Percentiles rank a stretch among this genome's conserved stretches.
phyloP scores from a whole-genome alignment of 768 basidiomycete genomes.

The Brasilioporus rufonigricans region DNA sequence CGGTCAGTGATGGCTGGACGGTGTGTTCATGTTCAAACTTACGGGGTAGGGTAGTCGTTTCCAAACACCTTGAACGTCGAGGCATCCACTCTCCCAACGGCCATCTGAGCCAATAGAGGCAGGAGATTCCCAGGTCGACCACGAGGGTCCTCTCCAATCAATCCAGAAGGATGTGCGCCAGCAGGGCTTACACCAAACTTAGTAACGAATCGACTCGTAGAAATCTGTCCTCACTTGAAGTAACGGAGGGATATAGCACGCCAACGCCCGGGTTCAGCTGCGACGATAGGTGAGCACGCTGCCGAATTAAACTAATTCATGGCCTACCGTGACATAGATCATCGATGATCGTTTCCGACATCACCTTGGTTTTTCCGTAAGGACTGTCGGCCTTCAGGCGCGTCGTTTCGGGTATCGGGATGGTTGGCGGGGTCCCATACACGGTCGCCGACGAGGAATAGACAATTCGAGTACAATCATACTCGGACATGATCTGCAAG shows the following conservation, averaged over 20 bases:
- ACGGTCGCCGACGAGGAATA: conserved; percentile 99
- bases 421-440: conserved; percentile 87
- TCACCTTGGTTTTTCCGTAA: conserved; percentile 95
- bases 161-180: conserved; percentile 95
- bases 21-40: conserved; percentile 24
- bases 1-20: background rate
- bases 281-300: conserved; percentile 4
- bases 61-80: conserved; percentile 82
- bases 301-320: background rate
- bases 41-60: conserved; percentile 95
- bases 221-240: conserved; percentile 77
- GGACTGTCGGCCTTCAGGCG: conserved; percentile 85
- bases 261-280: conserved; percentile 73
- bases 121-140: conserved; percentile 94
- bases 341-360: conserved; percentile 86
- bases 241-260: conserved; percentile 86
- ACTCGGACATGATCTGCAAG: conserved; percentile 82
- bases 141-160: conserved; percentile 94
- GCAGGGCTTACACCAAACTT: conserved; percentile 65
- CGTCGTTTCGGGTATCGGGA: conserved; percentile 93
- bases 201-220: background rate
- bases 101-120: conserved; percentile 93
- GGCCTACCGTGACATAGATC: conserved; percentile 78
- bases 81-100: conserved; percentile 80
- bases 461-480: conserved; percentile 81